Base-by-base conservation (phyloP, 257 asterid genomes). In the Penstemon eatonii region DNA sequence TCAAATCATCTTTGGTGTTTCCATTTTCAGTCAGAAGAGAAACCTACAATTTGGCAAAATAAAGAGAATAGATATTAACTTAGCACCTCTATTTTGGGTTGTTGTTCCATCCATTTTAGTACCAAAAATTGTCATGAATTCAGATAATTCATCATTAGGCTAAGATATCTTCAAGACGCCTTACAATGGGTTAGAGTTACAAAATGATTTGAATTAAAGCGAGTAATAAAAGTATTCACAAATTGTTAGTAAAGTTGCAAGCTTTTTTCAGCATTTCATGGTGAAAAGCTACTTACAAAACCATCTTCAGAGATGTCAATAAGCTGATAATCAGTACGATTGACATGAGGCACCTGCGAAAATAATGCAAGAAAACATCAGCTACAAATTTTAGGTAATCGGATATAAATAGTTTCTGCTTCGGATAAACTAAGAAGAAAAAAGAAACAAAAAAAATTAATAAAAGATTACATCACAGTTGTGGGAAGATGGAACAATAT, bases 241-340 rank as follows among this genome's bases (percentile, higher is more conserved):
- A 56, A 5, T 33, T 38, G 49, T 7, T 3, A 7, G 12, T 53
- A 43, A 37, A 7, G 33, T 66, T 39, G 6, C 41, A 15, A 15
- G 56, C 33, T 57, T 40, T 15, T 10, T 37, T 37, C 5, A 38
- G 41, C 25, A 37, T 46, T n/a, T n/a, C 54, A 12, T 54, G 8
- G 63, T n/a, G 8, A 63, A 61, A 59, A 56, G 36, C 40, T 46
- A 77, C 95, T 84, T 76, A 90, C 96, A 78, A 90, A 90, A 36
- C 95, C 95, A 85, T 89, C 96, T 74, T 89, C 95, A 47, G 89
- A 81, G 68, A 89, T 89, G 79, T 89, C 95, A 67, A 89, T 89
- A 0, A 79, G 80, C 73, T 85, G 90, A 50, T 85, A 85, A 62
- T 85, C 90, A 5, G 86, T 79, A 45, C 91, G 91, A 45, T 70